A percentile compares a stretch with the other conserved stretches of the same genome.
These are phyloP conservation scores for Globisporangium megalacanthum DNA, from an alignment of 352 stramenopile species.

Conservation along the genomic window DNA sequence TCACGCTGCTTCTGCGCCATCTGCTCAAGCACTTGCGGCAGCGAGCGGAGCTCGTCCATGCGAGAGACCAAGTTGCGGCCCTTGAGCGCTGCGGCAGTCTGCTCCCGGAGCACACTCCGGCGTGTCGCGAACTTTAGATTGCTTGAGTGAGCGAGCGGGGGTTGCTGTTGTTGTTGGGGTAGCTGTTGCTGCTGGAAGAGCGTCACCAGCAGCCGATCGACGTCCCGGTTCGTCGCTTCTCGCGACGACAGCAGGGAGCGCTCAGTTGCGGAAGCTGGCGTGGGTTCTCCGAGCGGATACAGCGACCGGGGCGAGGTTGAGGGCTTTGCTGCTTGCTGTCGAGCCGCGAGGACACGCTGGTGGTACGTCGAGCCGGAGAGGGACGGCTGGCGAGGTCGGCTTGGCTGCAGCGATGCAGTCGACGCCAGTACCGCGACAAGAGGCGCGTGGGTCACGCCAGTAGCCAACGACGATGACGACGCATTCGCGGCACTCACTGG, in stretches of 20 bases:
- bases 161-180: slow-evolving; percentile 1
- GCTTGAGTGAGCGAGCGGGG: slow-evolving; percentile 5
- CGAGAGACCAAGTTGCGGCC: slow-evolving; percentile 44
- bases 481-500: not conserved
- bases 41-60: slow-evolving; percentile 46
- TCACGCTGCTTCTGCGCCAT: slow-evolving; percentile 29
- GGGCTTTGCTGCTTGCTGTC: slow-evolving; percentile 1
- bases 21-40: slow-evolving; percentile 46
- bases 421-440: not conserved
- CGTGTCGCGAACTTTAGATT: slow-evolving; percentile 27
- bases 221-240: slow-evolving; percentile 35
- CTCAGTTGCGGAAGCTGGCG: slow-evolving; percentile 25
- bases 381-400: slow-evolving; percentile 25
- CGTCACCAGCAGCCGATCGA: slow-evolving; percentile 34
- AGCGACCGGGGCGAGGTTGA: slow-evolving; percentile 5
- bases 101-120: slow-evolving; percentile 40
- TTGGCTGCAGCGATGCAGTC: slow-evolving; percentile 4
- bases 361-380: slow-evolving; percentile 31
- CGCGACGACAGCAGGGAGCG: slow-evolving; percentile 21
- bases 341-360: slow-evolving; percentile 25
- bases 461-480: not conserved
- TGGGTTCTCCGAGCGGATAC: slow-evolving; percentile 10
- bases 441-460: not conserved
- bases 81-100: slow-evolving; percentile 45
- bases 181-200: slow-evolving; percentile 27